These are phyloP conservation scores for Fraxinus latifolia DNA, from an alignment of 305 asterid species.

Conservation along the genomic window DNA sequence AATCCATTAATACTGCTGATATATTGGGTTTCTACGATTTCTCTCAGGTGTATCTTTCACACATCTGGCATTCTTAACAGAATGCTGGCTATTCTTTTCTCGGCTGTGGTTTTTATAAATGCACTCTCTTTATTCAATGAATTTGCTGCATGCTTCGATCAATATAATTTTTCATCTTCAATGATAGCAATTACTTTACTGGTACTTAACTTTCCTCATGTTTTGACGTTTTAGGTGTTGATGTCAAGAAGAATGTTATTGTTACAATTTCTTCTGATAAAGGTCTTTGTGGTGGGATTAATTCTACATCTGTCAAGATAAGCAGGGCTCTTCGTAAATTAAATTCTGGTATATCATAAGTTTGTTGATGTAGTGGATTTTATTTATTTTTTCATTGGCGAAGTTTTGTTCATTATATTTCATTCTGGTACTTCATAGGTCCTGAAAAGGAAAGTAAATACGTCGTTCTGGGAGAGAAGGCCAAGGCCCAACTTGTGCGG, in stretches of 20 bases:
- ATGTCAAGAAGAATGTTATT: constrained; percentile 82
- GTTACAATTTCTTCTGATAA: constrained; percentile 82
- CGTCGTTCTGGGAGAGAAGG: constrained; percentile 90
- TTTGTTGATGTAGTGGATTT: not conserved
- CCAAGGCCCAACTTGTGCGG: constrained; percentile 81
- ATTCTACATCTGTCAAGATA: constrained; percentile 81
- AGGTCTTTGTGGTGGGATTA: constrained; percentile 98
- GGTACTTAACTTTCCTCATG: not conserved
- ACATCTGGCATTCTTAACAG: not conserved
- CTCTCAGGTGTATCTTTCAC: not conserved
- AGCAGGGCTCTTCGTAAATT: constrained; percentile 73
- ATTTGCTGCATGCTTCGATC: not conserved
- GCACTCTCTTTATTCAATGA: not conserved
- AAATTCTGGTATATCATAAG: constrained; percentile 55
- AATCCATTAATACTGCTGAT: not conserved
- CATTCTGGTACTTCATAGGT: constrained; percentile 21
- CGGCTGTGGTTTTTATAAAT: not conserved
- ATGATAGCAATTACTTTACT: not conserved
- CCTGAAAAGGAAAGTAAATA: constrained; percentile 60
- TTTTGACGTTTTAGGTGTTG: constrained; percentile 61
- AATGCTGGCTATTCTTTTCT: not conserved
- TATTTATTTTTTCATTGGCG: not conserved
- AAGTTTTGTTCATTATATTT: not conserved
- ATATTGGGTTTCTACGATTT: not conserved
- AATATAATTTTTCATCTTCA: not conserved